Percentiles rank a stretch among this genome's conserved stretches.
These are phyloP conservation scores for Vicia villosa DNA, from an alignment of 306 rosid species.

Conservation along the genomic window DNA sequence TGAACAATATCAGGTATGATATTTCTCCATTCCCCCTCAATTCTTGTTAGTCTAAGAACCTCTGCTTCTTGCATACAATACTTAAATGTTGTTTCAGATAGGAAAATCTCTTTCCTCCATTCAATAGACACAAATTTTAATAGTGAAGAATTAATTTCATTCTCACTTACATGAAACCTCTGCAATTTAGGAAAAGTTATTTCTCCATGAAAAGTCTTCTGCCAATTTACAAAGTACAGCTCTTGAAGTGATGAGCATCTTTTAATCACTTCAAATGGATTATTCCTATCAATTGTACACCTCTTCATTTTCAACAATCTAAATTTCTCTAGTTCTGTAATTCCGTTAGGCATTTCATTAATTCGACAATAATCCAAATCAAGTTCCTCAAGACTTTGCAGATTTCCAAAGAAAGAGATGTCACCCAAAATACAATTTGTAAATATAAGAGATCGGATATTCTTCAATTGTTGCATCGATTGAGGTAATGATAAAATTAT, in stretches of 20 bases:
- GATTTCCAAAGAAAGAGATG: constrained; percentile 2
- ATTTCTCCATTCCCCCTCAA: background rate
- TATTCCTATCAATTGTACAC: too few relatives aligned
- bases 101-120: too few relatives aligned
- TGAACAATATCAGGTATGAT: constrained; percentile 35
- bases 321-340: too few relatives aligned
- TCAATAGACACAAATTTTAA: background rate
- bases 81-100: background rate
- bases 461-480: background rate
- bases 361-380: background rate
- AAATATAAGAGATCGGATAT: background rate
- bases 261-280: too few relatives aligned
- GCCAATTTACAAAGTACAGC: too few relatives aligned
- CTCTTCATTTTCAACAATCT: too few relatives aligned
- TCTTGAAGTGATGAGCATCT: too few relatives aligned
- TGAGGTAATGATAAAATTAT: background rate
- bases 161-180: too few relatives aligned
- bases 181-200: too few relatives aligned
- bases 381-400: background rate
- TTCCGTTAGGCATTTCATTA: too few relatives aligned
- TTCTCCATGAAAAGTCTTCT: too few relatives aligned
- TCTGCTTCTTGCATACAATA: background rate
- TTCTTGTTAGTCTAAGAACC: fast-evolving
- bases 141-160: too few relatives aligned
- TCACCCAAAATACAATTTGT: background rate